phyloP scores from a whole-genome alignment of 371 early-diverging fungal genomes.

The Fennellomyces sp. region DNA sequence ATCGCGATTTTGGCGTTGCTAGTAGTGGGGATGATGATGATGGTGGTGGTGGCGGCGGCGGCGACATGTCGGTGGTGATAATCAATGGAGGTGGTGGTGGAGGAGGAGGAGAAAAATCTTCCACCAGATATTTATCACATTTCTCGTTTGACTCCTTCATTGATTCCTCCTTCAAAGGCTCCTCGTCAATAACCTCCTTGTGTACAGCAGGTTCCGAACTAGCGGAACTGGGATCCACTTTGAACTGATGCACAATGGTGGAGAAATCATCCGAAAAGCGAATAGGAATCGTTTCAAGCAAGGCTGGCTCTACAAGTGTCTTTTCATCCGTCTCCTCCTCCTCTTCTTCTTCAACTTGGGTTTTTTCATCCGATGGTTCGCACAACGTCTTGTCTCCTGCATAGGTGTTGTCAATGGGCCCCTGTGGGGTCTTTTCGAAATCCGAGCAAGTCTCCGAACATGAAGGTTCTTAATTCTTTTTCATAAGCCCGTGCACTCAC shows the following conservation, averaged over 20 bases:
- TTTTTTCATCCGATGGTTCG: not conserved
- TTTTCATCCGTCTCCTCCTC: too few species aligned
- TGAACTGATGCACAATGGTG: slow-evolving; percentile 5
- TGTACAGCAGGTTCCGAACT: not conserved
- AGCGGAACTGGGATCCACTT: not conserved
- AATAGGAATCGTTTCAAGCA: slow-evolving; percentile 1
- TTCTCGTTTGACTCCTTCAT: not conserved
- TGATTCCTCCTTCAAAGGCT: not conserved
- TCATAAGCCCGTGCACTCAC: not conserved
- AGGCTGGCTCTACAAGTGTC: not conserved
- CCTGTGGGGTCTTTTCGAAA: not conserved
- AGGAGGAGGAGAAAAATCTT: not conserved
- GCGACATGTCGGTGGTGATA: not conserved
- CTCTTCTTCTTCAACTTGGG: not conserved
- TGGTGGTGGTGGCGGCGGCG: not conserved
- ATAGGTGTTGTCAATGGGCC: not conserved
- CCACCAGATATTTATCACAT: slow-evolving; percentile 3
- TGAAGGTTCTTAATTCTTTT: slow-evolving; percentile 3
- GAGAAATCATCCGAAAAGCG: slow-evolving; percentile 11
- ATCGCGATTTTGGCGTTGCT: slow-evolving; percentile 4
- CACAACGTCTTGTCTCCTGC: not conserved
- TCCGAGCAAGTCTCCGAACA: not conserved
- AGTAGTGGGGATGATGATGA: not conserved
- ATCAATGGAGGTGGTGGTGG: not conserved
- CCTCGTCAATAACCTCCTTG: not conserved